These are phyloP conservation scores for Priceomyces medius DNA, from an alignment of 805 yeast genomes.

Conservation along the genomic window DNA sequence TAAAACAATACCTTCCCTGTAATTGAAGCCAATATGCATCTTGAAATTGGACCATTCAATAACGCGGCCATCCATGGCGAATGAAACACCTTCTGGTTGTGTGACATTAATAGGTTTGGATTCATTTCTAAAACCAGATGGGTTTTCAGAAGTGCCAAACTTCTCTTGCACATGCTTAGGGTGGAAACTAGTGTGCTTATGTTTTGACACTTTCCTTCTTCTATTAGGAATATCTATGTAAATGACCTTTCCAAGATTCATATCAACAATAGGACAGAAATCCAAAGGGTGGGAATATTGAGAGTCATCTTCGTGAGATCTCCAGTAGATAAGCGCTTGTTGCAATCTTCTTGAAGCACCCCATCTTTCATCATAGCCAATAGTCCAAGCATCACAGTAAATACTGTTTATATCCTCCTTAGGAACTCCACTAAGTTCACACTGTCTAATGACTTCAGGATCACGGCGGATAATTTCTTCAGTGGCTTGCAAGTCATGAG, in stretches of 20 bases:
- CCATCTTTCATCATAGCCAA: constrained; percentile 75
- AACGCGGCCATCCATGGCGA: constrained; percentile 64
- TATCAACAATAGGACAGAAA: constrained; percentile 79
- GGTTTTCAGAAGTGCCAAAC: constrained; percentile 49
- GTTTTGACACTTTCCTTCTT: constrained; percentile 69
- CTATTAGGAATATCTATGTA: constrained; percentile 73
- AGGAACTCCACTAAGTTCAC: constrained; percentile 68
- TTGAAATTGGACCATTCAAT: constrained; percentile 78
- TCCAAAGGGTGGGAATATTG: constrained; percentile 75
- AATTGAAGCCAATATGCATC: constrained; percentile 80
- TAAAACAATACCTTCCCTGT: constrained; percentile 80
- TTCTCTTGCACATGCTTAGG: constrained; percentile 61
- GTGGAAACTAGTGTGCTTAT: constrained; percentile 68
- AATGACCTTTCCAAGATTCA: constrained; percentile 65
- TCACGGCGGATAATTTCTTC: constrained; percentile 69
- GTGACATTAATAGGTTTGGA: constrained; percentile 66
- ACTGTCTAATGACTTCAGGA: constrained; percentile 70
- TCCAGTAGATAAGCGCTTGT: constrained; percentile 78
- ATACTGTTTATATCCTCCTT: constrained; percentile 57
- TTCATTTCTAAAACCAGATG: constrained; percentile 56
- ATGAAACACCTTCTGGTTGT: constrained; percentile 83
- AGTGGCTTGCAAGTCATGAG: constrained; percentile 60
- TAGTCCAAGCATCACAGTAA: constrained; percentile 69
- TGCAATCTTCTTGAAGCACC: constrained; percentile 73
- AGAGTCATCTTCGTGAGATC: constrained; percentile 74